Conservation (phyloP, 2,329 filamentous ascomycete species). For the Fusarium bactridioides region DNA sequence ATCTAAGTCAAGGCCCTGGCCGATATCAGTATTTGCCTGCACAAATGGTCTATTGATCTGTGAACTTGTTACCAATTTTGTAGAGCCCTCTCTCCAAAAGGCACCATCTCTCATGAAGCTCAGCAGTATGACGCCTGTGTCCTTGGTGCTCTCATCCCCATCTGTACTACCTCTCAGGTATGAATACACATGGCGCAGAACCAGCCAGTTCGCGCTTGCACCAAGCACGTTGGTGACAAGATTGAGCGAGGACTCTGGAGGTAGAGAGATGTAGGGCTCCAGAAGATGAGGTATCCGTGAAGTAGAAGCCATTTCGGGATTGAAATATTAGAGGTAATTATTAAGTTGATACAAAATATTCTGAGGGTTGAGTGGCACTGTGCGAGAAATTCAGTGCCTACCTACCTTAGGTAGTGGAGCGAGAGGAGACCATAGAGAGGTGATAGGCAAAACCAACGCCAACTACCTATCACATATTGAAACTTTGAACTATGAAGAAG, state of each 20-base stretch:
- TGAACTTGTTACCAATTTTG: slow-evolving; percentile 64
- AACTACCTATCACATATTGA: not conserved
- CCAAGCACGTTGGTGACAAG: slow-evolving; percentile 74
- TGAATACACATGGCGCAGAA: slow-evolving; percentile 64
- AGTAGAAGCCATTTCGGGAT: slow-evolving; percentile 41
- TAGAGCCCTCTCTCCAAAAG: slow-evolving; percentile 79
- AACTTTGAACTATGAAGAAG: not conserved
- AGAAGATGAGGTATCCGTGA: slow-evolving; percentile 69
- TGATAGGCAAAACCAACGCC: not conserved
- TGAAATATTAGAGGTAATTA: not conserved
- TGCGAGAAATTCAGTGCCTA: slow-evolving; percentile 13
- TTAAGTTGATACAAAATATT: slow-evolving; percentile 21
- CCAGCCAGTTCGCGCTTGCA: slow-evolving; percentile 71
- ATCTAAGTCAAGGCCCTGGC: slow-evolving; percentile 75
- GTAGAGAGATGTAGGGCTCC: slow-evolving; percentile 68
- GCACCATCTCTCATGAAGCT: slow-evolving; percentile 81
- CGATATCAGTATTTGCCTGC: not conserved
- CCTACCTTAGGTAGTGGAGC: slow-evolving; percentile 8
- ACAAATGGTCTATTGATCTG: not conserved
- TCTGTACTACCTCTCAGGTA: slow-evolving; percentile 47
- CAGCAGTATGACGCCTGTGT: slow-evolving; percentile 72
- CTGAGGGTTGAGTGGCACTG: slow-evolving; percentile 31
- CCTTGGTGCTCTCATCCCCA: slow-evolving; percentile 37
- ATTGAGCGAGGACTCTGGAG: slow-evolving; percentile 65
- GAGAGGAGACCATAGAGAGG: not conserved